phyloP scores from a whole-genome alignment of 2,329 filamentous ascomycete genomes.

The Dactylellina parvicollis region DNA sequence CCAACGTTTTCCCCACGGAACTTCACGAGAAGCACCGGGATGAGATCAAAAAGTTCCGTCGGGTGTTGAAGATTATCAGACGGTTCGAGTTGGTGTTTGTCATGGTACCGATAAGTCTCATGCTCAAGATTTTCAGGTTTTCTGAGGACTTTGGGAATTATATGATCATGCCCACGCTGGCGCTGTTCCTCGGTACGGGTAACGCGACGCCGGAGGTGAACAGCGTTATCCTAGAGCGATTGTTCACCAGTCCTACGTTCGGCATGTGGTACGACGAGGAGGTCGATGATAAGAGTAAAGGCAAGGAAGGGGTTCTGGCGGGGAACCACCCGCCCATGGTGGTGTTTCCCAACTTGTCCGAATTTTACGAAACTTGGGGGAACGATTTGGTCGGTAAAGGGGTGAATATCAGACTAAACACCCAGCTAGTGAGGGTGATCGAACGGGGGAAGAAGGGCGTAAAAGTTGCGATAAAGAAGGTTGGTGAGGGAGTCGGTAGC shows the following conservation, averaged over 20 bases:
- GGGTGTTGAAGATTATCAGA: conserved; percentile 69
- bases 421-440: conserved; percentile 67
- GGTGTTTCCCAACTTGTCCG: conserved; percentile 71
- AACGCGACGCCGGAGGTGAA: conserved; percentile 79
- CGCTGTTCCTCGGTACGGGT: conserved; percentile 77
- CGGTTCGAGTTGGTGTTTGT: conserved; percentile 71
- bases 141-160: conserved; percentile 75
- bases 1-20: conserved; percentile 72
- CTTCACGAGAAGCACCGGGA: conserved; percentile 68
- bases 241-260: conserved; percentile 67
- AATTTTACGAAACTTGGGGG: conserved; percentile 71
- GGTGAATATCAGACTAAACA: conserved; percentile 68
- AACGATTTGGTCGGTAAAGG: conserved; percentile 67
- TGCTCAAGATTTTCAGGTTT: conserved; percentile 75
- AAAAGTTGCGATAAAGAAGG: conserved; percentile 64
- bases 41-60: conserved; percentile 69
- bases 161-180: conserved; percentile 76
- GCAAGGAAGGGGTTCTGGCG: conserved; percentile 55
- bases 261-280: conserved; percentile 68
- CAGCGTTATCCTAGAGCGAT: conserved; percentile 71
- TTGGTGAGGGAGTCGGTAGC: conserved; percentile 56
- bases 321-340: conserved; percentile 73
- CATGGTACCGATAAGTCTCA: conserved; percentile 71
- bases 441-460: conserved; percentile 67
- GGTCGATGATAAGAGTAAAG: conserved; percentile 39